Base-by-base conservation (phyloP, 306 rosid genomes). In the Neltuma alba region DNA sequence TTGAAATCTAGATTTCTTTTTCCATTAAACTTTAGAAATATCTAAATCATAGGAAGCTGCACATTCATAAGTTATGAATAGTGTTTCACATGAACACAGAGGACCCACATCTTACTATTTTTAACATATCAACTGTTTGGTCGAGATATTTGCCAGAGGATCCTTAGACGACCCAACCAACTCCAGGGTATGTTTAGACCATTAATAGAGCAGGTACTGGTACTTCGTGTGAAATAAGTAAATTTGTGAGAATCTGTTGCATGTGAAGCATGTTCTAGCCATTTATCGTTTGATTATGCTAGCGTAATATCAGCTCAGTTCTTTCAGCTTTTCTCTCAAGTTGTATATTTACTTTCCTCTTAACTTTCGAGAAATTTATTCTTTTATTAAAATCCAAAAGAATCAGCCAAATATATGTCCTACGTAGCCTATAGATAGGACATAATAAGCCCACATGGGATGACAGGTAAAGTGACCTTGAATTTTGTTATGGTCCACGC, bases 401-500 rank as follows among this genome's bases (percentile, higher is more conserved):
- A 68, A 68, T 65, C 10, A 68, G 54, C 54, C 36, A 40, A 40
- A 23, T 5, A 61, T 54, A 36, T 48, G 75, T 63, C 65, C 71
- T 84, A 23, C 6, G 11, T 16, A 31, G 40, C 55, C 74, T 71
- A 44, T 55, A 79, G 31, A 75, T 54, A 41, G 58, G 76, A 80
- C 77, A 79, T 77, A 70, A 70, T 61, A 70, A 75, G 55, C 23
- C 54, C 79, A 71, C 81, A 80, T 84, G 72, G 81, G 38, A 74
- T 70, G 81, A 70, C 76, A 18, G 75, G 75, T 75, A 52, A 78
- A 74, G 74, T 69, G 62, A 60, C 57, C 55, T 13, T 64, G 20
- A 69, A 37, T 68, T 57, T 60, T 74, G 80, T 74, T 74, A 58
- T 44, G 73, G 44, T 61, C 44, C 74, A 28, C 33, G 40, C 31